These are phyloP conservation scores for Vigna angularis DNA, from an alignment of 306 rosid species.

Conservation along the genomic window DNA sequence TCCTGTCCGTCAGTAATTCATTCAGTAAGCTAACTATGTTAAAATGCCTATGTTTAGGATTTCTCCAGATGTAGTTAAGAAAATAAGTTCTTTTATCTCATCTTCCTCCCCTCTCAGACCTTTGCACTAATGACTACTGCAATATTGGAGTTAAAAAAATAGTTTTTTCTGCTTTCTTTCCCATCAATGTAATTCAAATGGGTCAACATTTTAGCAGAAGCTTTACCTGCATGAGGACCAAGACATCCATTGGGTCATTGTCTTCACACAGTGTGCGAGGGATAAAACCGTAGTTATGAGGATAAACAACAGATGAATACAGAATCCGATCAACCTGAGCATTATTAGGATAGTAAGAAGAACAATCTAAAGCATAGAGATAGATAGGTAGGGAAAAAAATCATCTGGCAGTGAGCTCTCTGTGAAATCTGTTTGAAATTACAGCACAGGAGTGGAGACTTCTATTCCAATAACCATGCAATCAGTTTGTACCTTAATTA, in stretches of 20 bases:
- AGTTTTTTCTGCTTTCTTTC: too few relatives aligned
- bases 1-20: constrained; percentile 56
- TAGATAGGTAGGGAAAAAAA: neutral
- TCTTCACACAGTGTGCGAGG: constrained; percentile 98
- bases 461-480: constrained; percentile 28
- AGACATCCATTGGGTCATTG: constrained; percentile 95
- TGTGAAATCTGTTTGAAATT: constrained; percentile 11
- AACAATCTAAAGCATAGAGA: constrained; percentile 5
- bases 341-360: constrained; percentile 44
- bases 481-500: constrained; percentile 70
- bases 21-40: constrained; percentile 13
- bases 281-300: constrained; percentile 96
- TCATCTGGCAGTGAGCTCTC: neutral
- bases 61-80: too few relatives aligned
- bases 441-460: neutral
- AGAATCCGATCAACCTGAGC: constrained; percentile 87
- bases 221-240: constrained; percentile 91
- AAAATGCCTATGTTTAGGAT: neutral
- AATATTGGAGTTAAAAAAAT: too few relatives aligned
- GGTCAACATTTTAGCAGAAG: too few relatives aligned
- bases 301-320: constrained; percentile 94
- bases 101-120: too few relatives aligned
- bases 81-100: neutral
- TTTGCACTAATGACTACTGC: too few relatives aligned
- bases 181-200: too few relatives aligned